Evolutionary conservation across 139 green algal genomes (phyloP).

Genomic region (Closterium sp.): DNA sequence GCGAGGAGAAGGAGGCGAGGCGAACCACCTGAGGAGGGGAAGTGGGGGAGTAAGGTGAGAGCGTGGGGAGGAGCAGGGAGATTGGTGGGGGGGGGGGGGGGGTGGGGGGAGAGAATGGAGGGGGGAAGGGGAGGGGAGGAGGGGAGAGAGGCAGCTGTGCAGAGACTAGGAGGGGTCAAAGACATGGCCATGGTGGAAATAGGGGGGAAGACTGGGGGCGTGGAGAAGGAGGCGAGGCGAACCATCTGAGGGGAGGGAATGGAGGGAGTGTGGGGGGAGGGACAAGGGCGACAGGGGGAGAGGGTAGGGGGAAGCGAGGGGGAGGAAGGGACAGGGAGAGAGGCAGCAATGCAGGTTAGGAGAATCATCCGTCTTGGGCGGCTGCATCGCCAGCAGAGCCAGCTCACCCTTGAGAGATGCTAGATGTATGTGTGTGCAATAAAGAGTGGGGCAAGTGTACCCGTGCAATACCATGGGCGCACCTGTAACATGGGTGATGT

Average conservation of each 20-base stretch:
- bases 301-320: no score
- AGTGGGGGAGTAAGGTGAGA: no score
- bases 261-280: no score
- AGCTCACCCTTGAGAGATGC: slow-evolving; percentile 29
- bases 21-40: slow-evolving; percentile 31
- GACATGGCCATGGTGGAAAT: not conserved
- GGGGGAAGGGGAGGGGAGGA: not conserved
- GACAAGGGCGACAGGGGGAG: no score
- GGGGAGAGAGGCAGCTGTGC: no score
- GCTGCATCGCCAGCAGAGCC: slow-evolving; percentile 39
- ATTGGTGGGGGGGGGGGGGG: no score
- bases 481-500: not conserved
- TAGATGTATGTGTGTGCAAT: no score
- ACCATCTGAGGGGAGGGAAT: no score
- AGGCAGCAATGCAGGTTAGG: slow-evolving; percentile 14
- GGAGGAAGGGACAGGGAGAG: not conserved
- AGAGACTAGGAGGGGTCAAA: no score
- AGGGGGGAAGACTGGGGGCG: not conserved
- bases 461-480: no score
- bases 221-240: not conserved
- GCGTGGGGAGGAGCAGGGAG: not conserved
- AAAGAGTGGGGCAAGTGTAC: no score
- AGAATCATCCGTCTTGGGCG: slow-evolving; percentile 2
- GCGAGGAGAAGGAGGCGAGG: slow-evolving; percentile 32
- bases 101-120: no score